A percentile compares a stretch with the other conserved stretches of the same genome.
Evolutionary conservation across 768 basidiomycete genomes (phyloP).

Genomic region (Obba rivulosa): DNA sequence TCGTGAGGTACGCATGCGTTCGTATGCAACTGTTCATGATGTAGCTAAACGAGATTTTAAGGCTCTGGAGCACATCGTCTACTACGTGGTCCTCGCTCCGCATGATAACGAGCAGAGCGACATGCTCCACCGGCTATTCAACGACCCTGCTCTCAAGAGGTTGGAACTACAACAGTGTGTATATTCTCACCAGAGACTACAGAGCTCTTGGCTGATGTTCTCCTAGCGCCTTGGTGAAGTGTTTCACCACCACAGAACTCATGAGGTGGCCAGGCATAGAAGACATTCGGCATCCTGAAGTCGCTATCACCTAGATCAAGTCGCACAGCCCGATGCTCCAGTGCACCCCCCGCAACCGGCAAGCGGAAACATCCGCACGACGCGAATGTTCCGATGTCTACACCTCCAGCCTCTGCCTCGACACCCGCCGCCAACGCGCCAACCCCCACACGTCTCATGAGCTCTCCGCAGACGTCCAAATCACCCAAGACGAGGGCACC

Average conservation of each 20-base stretch:
- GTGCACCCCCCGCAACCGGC: slow-evolving; percentile 9
- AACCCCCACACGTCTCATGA: slow-evolving; percentile 33
- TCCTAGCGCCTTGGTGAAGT: slow-evolving; percentile 84
- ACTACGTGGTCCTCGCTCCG: slow-evolving; percentile 89
- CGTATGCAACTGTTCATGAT: not conserved
- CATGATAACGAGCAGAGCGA: slow-evolving; percentile 97
- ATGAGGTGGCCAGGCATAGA: slow-evolving; percentile 98
- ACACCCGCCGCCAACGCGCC: slow-evolving; percentile 46
- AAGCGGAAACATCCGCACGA: slow-evolving; percentile 16
- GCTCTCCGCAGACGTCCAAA: slow-evolving; percentile 64
- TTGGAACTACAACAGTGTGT: slow-evolving; percentile 79
- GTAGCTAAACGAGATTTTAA: slow-evolving; percentile 26
- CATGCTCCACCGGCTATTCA: slow-evolving; percentile 85
- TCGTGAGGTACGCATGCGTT: slow-evolving; percentile 41
- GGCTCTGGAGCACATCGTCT: slow-evolving; percentile 93
- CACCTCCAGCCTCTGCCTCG: slow-evolving; percentile 28
- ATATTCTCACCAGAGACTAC: too few relatives aligned
- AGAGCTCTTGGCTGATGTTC: not conserved
- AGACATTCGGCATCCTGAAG: slow-evolving; percentile 32
- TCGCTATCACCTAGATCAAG: not conserved
- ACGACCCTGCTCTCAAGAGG: slow-evolving; percentile 73
- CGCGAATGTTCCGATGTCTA: slow-evolving; percentile 9
- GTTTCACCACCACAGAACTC: slow-evolving; percentile 86
- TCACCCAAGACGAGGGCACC: slow-evolving; percentile 59
- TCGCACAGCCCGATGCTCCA: slow-evolving; percentile 4